Evolutionary conservation across 140 eudicot genomes (phyloP).

Genomic region (Flaveria floridana): DNA sequence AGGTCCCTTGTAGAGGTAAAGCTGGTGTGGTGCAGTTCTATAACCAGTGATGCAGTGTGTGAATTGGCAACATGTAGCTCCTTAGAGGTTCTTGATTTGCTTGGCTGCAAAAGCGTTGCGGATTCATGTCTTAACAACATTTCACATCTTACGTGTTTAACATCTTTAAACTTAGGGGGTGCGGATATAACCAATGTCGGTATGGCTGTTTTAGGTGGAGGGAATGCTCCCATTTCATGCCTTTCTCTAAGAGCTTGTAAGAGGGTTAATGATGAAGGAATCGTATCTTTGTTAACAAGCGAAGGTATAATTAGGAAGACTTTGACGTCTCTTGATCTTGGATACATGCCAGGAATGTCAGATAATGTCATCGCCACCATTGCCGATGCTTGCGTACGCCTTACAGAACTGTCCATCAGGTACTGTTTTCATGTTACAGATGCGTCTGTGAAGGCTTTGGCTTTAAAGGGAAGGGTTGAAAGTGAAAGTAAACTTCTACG

Average conservation of each 20-base stretch:
- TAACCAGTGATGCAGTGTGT: slow-evolving; percentile 53
- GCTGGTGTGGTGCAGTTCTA: slow-evolving; percentile 42
- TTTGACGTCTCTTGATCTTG: slow-evolving; percentile 45
- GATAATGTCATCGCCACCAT: slow-evolving; percentile 37
- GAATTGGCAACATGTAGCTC: slow-evolving; percentile 40
- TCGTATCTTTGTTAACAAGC: slow-evolving; percentile 39
- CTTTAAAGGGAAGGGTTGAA: slow-evolving; percentile 32
- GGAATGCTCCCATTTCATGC: slow-evolving; percentile 38
- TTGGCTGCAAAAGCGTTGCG: slow-evolving; percentile 56
- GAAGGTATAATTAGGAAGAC: slow-evolving; percentile 43
- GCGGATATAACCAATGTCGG: slow-evolving; percentile 63
- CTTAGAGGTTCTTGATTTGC: slow-evolving; percentile 49
- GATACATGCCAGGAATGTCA: slow-evolving; percentile 53
- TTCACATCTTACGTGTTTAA: slow-evolving; percentile 35
- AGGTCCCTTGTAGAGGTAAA: slow-evolving; percentile 54
- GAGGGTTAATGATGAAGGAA: slow-evolving; percentile 57
- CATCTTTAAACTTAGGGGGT: slow-evolving; percentile 49
- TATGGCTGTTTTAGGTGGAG: slow-evolving; percentile 48
- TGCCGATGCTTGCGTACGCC: slow-evolving; percentile 29
- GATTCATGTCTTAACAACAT: slow-evolving; percentile 48
- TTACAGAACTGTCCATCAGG: slow-evolving; percentile 56
- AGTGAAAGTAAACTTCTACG: not conserved
- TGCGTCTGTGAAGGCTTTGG: slow-evolving; percentile 48
- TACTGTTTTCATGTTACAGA: slow-evolving; percentile 56
- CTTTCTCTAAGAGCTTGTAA: slow-evolving; percentile 53